Evolutionary conservation across 768 basidiomycete genomes (phyloP).

Genomic region (Hortiboletus flavorubellus): DNA sequence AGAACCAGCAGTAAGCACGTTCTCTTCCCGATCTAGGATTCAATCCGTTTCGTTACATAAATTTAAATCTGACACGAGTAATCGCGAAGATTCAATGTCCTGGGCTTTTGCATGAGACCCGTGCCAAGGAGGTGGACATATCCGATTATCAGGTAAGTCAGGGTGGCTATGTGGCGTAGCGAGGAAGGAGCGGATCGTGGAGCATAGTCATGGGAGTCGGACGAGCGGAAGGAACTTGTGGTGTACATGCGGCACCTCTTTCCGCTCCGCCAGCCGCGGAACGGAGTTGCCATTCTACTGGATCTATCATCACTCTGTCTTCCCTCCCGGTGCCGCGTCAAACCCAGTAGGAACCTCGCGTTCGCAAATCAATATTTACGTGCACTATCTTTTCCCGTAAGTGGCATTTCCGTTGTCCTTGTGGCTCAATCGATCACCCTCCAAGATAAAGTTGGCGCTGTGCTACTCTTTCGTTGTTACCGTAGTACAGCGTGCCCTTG

Average conservation of each 20-base stretch:
- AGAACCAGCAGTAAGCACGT: neutral
- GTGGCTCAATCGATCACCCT: neutral
- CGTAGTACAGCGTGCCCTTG: neutral
- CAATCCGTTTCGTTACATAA: neutral
- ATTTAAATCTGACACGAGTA: neutral
- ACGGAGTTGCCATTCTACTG: neutral
- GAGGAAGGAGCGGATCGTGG: slow-evolving; percentile 5
- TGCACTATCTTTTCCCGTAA: neutral
- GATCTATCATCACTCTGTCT: neutral
- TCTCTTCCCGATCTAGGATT: neutral
- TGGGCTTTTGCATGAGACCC: neutral
- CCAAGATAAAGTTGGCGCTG: neutral
- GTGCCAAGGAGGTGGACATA: neutral
- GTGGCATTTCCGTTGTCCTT: neutral
- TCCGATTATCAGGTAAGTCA: slow-evolving; percentile 11
- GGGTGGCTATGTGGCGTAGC: slow-evolving; percentile 22
- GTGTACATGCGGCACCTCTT: neutral
- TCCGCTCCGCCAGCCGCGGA: neutral
- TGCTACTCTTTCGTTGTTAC: neutral
- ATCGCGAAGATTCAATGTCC: neutral
- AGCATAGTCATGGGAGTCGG: neutral
- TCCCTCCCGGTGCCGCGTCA: neutral
- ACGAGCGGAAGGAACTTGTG: neutral
- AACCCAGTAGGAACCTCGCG: neutral
- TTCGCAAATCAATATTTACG: neutral